Evolutionary conservation across 257 asterid species (phyloP).

Genomic region (Nicotiana undulata): DNA sequence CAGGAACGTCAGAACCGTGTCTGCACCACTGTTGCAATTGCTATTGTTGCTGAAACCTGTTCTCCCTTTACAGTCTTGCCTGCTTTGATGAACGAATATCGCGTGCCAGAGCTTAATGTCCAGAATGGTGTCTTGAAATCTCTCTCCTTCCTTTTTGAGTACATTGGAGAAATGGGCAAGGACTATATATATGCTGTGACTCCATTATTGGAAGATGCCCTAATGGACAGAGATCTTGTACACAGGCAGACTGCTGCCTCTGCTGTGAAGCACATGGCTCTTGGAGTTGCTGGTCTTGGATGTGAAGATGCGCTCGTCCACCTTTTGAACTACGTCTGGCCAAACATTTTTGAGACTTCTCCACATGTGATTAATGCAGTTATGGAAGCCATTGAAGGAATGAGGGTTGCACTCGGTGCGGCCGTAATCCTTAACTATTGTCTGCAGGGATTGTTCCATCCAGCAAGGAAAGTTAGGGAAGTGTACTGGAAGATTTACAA

Average conservation of each 20-base stretch:
- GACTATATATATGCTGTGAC: constrained; percentile 92
- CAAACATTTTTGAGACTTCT: constrained; percentile 82
- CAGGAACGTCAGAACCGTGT: constrained; percentile 93
- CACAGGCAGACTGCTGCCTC: constrained; percentile 92
- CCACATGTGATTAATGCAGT: constrained; percentile 90
- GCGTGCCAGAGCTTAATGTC: constrained; percentile 88
- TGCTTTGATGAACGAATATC: constrained; percentile 83
- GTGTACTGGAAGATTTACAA: constrained; percentile 93
- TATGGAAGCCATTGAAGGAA: constrained; percentile 88
- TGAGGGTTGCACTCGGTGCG: constrained; percentile 87
- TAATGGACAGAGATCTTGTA: constrained; percentile 84
- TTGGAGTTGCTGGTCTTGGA: constrained; percentile 87
- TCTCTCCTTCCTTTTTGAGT: constrained; percentile 75
- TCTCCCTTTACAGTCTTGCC: constrained; percentile 84
- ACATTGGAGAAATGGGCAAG: constrained; percentile 92
- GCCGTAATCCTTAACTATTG: constrained; percentile 72
- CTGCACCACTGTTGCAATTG: constrained; percentile 96
- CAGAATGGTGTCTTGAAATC: constrained; percentile 88
- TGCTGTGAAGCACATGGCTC: constrained; percentile 84
- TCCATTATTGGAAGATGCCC: constrained; percentile 83
- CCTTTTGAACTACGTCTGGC: constrained; percentile 82
- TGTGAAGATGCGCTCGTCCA: constrained; percentile 86
- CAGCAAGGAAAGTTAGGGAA: constrained; percentile 88
- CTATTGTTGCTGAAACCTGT: constrained; percentile 90
- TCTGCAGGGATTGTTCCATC: constrained; percentile 87